These are phyloP conservation scores for Kalmusia sp. DNA, from an alignment of 2,329 filamentous ascomycete genomes.

Conservation along the genomic window DNA sequence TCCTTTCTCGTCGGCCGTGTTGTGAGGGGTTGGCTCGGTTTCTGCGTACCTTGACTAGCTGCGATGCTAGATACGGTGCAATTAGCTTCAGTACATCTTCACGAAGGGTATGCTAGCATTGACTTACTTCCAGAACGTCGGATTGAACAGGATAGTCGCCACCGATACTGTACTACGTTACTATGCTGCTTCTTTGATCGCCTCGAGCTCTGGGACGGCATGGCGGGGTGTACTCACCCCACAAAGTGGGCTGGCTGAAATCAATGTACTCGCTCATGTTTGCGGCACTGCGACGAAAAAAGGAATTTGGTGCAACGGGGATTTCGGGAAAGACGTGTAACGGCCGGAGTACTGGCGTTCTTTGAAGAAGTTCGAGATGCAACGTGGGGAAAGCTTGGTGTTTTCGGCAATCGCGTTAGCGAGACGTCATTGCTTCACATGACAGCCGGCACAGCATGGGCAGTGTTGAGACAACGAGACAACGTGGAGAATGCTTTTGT, in stretches of 20 bases:
- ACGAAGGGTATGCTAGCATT: background rate
- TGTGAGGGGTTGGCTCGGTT: no score
- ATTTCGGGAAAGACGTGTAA: background rate
- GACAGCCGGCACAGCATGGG: background rate
- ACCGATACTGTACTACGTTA: conserved; percentile 70
- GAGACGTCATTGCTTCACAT: conserved; percentile 39
- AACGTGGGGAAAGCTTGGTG: conserved; percentile 16
- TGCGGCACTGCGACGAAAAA: background rate
- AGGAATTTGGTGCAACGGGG: background rate
- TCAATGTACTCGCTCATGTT: conserved; percentile 45
- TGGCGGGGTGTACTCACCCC: conserved; percentile 47
- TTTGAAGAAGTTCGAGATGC: conserved; percentile 2
- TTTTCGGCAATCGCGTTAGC: conserved; percentile 23
- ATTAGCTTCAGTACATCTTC: background rate
- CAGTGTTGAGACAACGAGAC: no score
- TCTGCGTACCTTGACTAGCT: conserved; percentile 75
- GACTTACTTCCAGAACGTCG: conserved; percentile 96
- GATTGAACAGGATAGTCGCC: conserved; percentile 88
- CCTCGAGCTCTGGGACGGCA: background rate
- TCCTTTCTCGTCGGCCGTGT: background rate
- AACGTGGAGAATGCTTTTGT: conserved; percentile 11
- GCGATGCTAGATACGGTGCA: conserved; percentile 65
- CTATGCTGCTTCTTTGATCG: conserved; percentile 1
- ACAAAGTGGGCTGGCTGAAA: conserved; percentile 55
- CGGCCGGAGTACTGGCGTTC: background rate